A percentile compares a stretch with the other conserved stretches of the same genome.
These are phyloP conservation scores for Balansia obtecta DNA, from an alignment of 2,329 filamentous ascomycete genomes.

Conservation along the genomic window DNA sequence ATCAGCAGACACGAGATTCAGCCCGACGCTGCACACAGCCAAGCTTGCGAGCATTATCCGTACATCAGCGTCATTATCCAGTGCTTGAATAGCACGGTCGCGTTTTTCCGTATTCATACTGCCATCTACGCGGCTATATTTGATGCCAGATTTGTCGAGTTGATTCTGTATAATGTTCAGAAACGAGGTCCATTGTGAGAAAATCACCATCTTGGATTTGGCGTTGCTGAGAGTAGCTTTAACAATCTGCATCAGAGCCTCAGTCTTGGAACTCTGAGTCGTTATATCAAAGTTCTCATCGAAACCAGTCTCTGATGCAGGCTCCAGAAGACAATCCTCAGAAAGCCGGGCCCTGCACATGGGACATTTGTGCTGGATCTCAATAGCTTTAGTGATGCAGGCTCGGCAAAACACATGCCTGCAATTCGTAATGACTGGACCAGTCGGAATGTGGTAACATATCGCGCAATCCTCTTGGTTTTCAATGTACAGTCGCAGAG, in stretches of 20 bases:
- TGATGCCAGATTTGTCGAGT: slow-evolving; percentile 46
- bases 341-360: slow-evolving; percentile 64
- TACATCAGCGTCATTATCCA: slow-evolving; percentile 55
- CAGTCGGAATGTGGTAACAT: slow-evolving; percentile 60
- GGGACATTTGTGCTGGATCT: slow-evolving; percentile 68
- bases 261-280: slow-evolving; percentile 69
- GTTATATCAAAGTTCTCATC: slow-evolving; percentile 45
- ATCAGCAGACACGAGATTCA: slow-evolving; percentile 78
- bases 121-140: slow-evolving; percentile 65
- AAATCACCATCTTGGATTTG: slow-evolving; percentile 58
- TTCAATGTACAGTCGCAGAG: slow-evolving; percentile 66
- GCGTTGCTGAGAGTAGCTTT: slow-evolving; percentile 52
- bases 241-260: slow-evolving; percentile 64
- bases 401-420: slow-evolving; percentile 65
- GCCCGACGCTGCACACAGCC: slow-evolving; percentile 69
- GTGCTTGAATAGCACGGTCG: slow-evolving; percentile 56
- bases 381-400: slow-evolving; percentile 65
- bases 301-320: slow-evolving; percentile 41
- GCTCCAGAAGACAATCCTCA: slow-evolving; percentile 49
- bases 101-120: slow-evolving; percentile 59
- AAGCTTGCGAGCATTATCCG: slow-evolving; percentile 73
- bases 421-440: slow-evolving; percentile 74
- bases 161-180: slow-evolving; percentile 60
- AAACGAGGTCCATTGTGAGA: slow-evolving; percentile 69
- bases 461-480: slow-evolving; percentile 73